These are phyloP conservation scores for Saururus chinensis DNA, from an alignment of 164 flowering plant genomes.

Conservation along the genomic window DNA sequence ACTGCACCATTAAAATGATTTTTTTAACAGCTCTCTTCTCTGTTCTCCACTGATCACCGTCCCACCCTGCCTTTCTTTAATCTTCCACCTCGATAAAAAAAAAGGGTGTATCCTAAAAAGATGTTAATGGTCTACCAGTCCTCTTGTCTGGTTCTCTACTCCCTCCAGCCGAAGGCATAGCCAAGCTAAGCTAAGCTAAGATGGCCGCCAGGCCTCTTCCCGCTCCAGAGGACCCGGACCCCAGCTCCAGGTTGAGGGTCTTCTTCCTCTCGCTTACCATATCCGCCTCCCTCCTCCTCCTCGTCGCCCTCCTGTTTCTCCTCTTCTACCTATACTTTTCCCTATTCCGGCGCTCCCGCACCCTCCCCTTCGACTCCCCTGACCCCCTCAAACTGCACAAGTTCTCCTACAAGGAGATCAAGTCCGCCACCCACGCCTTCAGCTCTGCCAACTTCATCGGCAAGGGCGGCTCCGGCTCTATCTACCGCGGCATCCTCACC, in stretches of 20 bases:
- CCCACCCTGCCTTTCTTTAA: not conserved
- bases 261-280: conserved; percentile 47
- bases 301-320: conserved; percentile 28
- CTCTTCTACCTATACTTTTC: conserved; percentile 49
- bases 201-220: not conserved
- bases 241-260: conserved; percentile 5
- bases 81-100: not conserved
- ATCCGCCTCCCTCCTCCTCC: conserved; percentile 40
- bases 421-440: conserved; percentile 56
- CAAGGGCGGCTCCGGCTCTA: conserved; percentile 81
- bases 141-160: not conserved
- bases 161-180: not conserved
- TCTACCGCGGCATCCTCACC: conserved; percentile 54
- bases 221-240: not conserved
- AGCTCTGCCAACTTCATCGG: conserved; percentile 49
- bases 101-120: not conserved
- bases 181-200: not conserved
- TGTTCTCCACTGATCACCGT: not conserved
- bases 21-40: not conserved
- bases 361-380: conserved; percentile 59
- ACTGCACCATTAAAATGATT: not conserved
- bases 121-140: not conserved
- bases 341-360: conserved; percentile 37
- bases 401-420: conserved; percentile 69
- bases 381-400: conserved; percentile 47